Evolutionary conservation across 345 rosid genomes (phyloP).

Genomic region (Hibiscus trionum): DNA sequence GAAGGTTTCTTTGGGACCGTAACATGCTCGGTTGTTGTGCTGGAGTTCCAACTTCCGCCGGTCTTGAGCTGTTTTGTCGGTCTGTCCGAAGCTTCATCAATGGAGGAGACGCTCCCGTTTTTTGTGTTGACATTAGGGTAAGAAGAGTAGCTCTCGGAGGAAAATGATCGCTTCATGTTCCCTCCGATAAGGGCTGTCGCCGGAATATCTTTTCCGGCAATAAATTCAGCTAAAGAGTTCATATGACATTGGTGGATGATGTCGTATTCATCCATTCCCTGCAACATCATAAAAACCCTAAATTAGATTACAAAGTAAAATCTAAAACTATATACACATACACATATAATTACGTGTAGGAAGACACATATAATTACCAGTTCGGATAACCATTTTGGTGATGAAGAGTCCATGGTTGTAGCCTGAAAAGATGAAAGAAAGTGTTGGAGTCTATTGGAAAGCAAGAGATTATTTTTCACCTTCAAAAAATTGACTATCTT

Average conservation of each 20-base stretch:
- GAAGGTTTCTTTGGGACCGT: constrained; percentile 7
- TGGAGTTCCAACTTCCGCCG: constrained; percentile 20
- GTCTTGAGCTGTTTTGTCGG: constrained; percentile 26
- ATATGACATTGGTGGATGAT: constrained; percentile 35
- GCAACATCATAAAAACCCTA: background rate
- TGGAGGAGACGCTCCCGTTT: constrained; percentile 9
- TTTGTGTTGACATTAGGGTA: constrained; percentile 14
- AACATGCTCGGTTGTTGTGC: constrained; percentile 10
- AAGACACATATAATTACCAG: constrained; percentile 20
- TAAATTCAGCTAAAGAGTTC: constrained; percentile 22
- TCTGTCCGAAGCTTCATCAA: constrained; percentile 13
- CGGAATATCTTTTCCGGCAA: constrained; percentile 17
- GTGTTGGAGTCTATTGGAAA: background rate
- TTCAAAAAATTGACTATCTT: background rate
- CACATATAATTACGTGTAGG: too few relatives aligned
- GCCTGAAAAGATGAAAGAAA: background rate
- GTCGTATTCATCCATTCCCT: constrained; percentile 40
- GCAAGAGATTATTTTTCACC: background rate
- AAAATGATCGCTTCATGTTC: constrained; percentile 23
- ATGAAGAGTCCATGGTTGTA: constrained; percentile 24
- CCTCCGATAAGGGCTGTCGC: constrained; percentile 6
- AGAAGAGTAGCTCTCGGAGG: constrained; percentile 28
- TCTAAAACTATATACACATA: too few relatives aligned
- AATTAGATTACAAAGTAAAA: background rate
- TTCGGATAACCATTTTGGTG: constrained; percentile 45